phyloP scores from a whole-genome alignment of 306 rosid species.

The Prunus salicina region DNA sequence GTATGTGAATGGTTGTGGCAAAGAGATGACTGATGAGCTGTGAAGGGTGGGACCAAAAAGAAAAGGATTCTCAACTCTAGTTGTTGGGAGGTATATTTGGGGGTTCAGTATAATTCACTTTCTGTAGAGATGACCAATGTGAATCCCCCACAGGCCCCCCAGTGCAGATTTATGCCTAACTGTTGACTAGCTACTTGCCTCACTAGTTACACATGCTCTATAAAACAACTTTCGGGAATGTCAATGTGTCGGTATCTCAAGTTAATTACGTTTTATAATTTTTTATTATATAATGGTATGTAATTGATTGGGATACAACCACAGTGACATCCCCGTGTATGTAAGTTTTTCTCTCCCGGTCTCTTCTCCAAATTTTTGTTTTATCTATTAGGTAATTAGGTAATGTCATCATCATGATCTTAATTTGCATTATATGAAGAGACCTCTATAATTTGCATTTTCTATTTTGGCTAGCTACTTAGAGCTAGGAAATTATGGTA shows the following conservation, averaged over 20 bases:
- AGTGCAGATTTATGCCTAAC: background rate
- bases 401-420: no score
- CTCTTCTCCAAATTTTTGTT: no score
- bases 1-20: constrained; percentile 39
- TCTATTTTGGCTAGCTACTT: background rate
- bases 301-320: no score
- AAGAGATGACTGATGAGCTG: constrained; percentile 17
- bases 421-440: background rate
- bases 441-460: background rate
- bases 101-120: background rate
- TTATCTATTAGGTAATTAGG: no score
- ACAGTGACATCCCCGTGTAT: no score
- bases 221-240: no score
- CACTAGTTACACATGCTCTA: background rate
- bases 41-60: constrained; percentile 41
- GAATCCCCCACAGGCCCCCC: background rate
- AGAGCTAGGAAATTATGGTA: background rate
- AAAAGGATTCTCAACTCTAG: background rate
- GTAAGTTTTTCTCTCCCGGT: no score
- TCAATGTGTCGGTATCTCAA: no score
- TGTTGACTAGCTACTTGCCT: background rate
- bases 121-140: background rate
- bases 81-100: background rate
- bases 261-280: no score
- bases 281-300: no score